Evolutionary conservation across 192 early-diverging fungal genomes (phyloP).

Genomic region (Geranomyces michiganensis): DNA sequence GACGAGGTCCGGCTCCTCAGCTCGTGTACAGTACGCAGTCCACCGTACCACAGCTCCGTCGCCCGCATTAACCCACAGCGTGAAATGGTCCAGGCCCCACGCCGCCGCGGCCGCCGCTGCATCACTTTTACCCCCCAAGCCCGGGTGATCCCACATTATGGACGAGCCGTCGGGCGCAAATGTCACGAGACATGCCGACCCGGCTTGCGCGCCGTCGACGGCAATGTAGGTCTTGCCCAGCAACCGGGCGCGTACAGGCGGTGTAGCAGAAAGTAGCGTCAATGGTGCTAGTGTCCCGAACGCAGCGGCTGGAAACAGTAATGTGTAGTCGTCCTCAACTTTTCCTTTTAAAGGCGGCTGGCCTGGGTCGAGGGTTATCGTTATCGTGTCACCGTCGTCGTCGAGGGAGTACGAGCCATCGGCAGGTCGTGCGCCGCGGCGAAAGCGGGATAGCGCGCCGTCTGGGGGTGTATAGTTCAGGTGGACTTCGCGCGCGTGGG

Average conservation of each 20-base stretch:
- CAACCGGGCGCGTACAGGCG: background rate
- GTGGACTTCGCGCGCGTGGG: conserved; percentile 12
- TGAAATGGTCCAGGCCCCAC: conserved; percentile 4
- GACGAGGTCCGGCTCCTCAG: background rate
- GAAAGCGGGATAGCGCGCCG: conserved; percentile 6
- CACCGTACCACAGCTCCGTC: background rate
- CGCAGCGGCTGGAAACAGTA: background rate
- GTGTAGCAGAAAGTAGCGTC: background rate
- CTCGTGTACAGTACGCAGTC: conserved; percentile 1
- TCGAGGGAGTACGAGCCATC: conserved; percentile 5
- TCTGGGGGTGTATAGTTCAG: background rate
- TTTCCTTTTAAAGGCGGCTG: background rate
- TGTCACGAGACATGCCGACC: conserved; percentile 3
- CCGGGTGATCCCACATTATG: background rate
- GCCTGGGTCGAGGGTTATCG: background rate
- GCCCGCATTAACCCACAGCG: background rate
- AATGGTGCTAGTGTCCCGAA: conserved; percentile 5
- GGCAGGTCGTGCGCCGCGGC: background rate
- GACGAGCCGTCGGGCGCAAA: background rate
- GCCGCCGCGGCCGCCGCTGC: background rate
- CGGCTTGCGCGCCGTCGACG: background rate
- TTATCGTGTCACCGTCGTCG: conserved; percentile 17
- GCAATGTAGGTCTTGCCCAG: background rate
- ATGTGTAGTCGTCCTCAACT: conserved; percentile 19
- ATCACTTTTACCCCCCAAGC: background rate